These are phyloP conservation scores for Stagonosporopsis rhizophila DNA, from an alignment of 2,329 filamentous ascomycete genomes.

Conservation along the genomic window DNA sequence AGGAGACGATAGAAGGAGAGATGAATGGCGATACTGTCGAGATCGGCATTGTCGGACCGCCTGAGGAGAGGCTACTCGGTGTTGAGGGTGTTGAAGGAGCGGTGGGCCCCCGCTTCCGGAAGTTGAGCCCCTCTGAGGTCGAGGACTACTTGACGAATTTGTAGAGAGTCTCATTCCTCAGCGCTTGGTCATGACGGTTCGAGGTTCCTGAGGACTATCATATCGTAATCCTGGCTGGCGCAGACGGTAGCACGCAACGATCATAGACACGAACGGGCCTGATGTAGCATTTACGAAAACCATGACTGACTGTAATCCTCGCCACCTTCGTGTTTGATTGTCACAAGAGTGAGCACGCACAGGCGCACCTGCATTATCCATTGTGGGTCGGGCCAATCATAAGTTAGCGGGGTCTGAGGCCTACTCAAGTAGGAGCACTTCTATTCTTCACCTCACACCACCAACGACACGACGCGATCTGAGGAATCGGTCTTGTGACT, in stretches of 20 bases:
- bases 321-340: neutral
- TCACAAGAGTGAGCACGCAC: neutral
- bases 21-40: constrained; percentile 99
- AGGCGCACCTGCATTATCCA: neutral
- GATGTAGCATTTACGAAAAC: constrained; percentile 38
- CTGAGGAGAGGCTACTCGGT: constrained; percentile 90
- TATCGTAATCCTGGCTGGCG: constrained; percentile 18
- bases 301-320: constrained; percentile 12
- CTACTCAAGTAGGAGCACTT: constrained; percentile 1
- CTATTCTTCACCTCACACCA: constrained; percentile 1
- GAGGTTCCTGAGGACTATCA: constrained; percentile 8
- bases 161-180: constrained; percentile 57
- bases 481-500: neutral
- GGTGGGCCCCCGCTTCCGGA: constrained; percentile 86
- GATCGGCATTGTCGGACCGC: constrained; percentile 95
- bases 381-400: constrained; percentile 13
- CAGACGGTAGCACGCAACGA: constrained; percentile 4
- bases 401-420: constrained; percentile 4
- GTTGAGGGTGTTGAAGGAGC: constrained; percentile 88
- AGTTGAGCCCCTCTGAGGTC: constrained; percentile 96
- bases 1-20: constrained; percentile 99
- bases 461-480: neutral
- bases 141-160: constrained; percentile 99
- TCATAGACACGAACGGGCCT: constrained; percentile 26
- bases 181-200: neutral